phyloP scores from a whole-genome alignment of 108 stramenopile genomes.

The Parietichytrium sp. region DNA sequence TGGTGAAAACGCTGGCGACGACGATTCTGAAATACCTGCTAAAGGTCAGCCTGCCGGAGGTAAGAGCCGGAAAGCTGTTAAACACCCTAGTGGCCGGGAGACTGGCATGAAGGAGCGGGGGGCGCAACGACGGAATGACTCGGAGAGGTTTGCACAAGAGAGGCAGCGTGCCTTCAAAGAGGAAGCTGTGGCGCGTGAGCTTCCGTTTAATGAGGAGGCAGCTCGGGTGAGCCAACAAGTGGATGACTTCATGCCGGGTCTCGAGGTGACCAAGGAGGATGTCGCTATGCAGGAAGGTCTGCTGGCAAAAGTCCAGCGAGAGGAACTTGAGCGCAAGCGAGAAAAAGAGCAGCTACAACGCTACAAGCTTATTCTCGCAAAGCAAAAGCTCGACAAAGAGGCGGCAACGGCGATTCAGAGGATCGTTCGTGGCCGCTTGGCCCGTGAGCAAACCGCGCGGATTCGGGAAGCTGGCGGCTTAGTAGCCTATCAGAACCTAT shows the following conservation, averaged over 20 bases:
- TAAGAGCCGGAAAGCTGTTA: no score
- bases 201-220: neutral
- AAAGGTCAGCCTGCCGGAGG: no score
- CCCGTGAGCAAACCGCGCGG: neutral
- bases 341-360: neutral
- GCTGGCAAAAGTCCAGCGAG: conserved; percentile 12
- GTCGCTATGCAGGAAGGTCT: conserved; percentile 17
- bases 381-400: conserved; percentile 33
- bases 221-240: conserved; percentile 26
- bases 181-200: no score
- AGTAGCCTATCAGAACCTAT: neutral
- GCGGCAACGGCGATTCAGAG: conserved; percentile 49
- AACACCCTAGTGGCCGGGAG: no score
- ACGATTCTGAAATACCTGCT: no score
- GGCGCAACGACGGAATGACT: no score
- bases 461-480: neutral
- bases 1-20: no score
- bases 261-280: conserved; percentile 7
- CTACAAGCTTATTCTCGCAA: neutral
- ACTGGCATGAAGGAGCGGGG: no score
- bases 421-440: conserved; percentile 45
- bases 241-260: conserved; percentile 42
- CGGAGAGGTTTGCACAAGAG: no score
- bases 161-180: no score
- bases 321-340: conserved; percentile 23